Percentiles rank a stretch among this genome's conserved stretches.
phyloP scores from a whole-genome alignment of 2,329 filamentous ascomycete species.

The Colletotrichum destructivum region DNA sequence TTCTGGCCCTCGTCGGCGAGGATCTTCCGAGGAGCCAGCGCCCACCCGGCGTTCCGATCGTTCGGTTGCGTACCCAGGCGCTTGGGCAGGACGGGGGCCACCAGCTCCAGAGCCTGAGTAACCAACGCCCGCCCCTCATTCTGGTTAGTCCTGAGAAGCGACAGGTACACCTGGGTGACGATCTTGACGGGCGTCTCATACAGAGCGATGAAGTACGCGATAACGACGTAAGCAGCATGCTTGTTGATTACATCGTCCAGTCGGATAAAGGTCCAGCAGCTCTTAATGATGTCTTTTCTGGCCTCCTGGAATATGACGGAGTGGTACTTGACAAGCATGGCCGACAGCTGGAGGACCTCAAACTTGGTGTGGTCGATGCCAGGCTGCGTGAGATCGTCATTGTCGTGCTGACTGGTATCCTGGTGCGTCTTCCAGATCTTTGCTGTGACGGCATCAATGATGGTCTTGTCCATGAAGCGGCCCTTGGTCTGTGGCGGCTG shows the following conservation, averaged over 20 bases:
- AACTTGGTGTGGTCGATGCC: conserved; percentile 96
- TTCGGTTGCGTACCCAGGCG: conserved; percentile 78
- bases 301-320: conserved; percentile 89
- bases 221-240: conserved; percentile 96
- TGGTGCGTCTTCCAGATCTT: conserved; percentile 95
- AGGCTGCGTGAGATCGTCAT: conserved; percentile 86
- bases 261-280: conserved; percentile 98
- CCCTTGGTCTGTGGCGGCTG: conserved; percentile 68
- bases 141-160: conserved; percentile 91
- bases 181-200: conserved; percentile 98
- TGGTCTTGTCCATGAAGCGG: conserved; percentile 85
- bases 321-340: conserved; percentile 96
- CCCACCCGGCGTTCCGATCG: conserved; percentile 88
- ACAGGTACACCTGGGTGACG: conserved; percentile 93
- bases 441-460: conserved; percentile 91
- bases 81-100: conserved; percentile 94
- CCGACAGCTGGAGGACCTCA: conserved; percentile 95
- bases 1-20: conserved; percentile 96
- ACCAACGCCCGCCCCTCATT: conserved; percentile 94
- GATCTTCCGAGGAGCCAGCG: conserved; percentile 90
- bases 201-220: conserved; percentile 96
- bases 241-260: conserved; percentile 99
- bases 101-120: conserved; percentile 91
- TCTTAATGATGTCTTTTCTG: conserved; percentile 98
- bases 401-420: conserved; percentile 86